Evolutionary conservation across 805 yeast species (phyloP).

Genomic region (Kluyveromyces wickerhamii): DNA sequence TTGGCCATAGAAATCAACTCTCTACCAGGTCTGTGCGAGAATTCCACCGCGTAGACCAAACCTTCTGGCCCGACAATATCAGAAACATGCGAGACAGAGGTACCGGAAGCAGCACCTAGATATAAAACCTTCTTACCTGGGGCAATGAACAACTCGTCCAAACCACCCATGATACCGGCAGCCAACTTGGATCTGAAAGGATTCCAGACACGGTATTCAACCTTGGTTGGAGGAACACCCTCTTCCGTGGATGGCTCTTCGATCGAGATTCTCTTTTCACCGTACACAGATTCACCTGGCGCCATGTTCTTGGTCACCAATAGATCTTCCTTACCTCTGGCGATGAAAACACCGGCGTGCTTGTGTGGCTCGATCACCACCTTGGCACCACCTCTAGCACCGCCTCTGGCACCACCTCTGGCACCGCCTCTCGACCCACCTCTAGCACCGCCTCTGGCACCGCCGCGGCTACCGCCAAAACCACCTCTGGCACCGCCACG

Average conservation of each 20-base stretch:
- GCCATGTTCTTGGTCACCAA: slow-evolving; percentile 94
- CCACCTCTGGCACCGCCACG: slow-evolving; percentile 46
- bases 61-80: slow-evolving; percentile 99
- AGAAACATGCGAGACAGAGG: slow-evolving; percentile 96
- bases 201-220: slow-evolving; percentile 99
- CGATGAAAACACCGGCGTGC: slow-evolving; percentile 98
- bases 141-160: slow-evolving; percentile 92
- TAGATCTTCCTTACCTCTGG: slow-evolving; percentile 99
- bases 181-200: slow-evolving; percentile 99
- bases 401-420: slow-evolving; percentile 69
- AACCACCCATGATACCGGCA: slow-evolving; percentile 99
- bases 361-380: slow-evolving; percentile 98
- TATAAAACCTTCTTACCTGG: slow-evolving; percentile 98
- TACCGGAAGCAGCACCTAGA: slow-evolving; percentile 99
- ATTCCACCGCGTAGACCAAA: slow-evolving; percentile 96
- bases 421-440: slow-evolving; percentile 53
- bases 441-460: slow-evolving; percentile 37
- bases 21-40: slow-evolving; percentile 99
- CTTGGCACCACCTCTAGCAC: slow-evolving; percentile 88
- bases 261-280: slow-evolving; percentile 91
- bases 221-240: slow-evolving; percentile 83
- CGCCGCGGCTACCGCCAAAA: slow-evolving; percentile 41
- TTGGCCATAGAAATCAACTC: slow-evolving; percentile 99
- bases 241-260: slow-evolving; percentile 91
- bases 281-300: slow-evolving; percentile 98